Conservation (phyloP, 140 eudicot species). For the Erigeron philadelphicus region DNA sequence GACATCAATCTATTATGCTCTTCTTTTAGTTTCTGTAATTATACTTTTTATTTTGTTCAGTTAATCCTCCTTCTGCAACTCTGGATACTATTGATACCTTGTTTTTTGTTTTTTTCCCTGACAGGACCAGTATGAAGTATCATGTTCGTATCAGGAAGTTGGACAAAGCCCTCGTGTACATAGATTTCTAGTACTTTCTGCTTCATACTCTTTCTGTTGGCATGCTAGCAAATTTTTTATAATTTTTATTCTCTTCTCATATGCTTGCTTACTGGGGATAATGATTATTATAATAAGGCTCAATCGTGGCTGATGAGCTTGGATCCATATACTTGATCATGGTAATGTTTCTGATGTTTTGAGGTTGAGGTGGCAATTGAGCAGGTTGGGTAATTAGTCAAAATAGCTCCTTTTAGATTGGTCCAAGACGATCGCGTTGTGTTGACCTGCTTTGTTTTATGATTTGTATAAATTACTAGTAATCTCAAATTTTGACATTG, state of each 20-base stretch:
- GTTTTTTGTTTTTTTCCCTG: constrained; percentile 14
- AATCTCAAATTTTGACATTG: background rate
- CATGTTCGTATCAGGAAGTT: constrained; percentile 54
- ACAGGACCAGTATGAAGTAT: constrained; percentile 68
- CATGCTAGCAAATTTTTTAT: constrained; percentile 11
- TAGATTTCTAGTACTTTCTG: constrained; percentile 57
- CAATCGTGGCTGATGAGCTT: background rate
- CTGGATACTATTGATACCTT: constrained; percentile 19
- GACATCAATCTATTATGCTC: background rate
- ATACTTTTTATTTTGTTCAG: background rate
- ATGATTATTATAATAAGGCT: background rate
- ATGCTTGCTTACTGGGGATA: constrained; percentile 9
- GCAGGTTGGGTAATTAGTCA: background rate
- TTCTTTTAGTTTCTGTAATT: background rate
- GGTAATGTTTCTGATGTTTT: background rate
- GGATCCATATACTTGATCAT: background rate
- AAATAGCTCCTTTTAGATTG: background rate
- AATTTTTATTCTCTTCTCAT: background rate
- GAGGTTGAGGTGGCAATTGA: background rate
- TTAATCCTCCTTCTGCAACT: constrained; percentile 5
- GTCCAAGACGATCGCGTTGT: background rate
- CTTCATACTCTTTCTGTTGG: constrained; percentile 22
- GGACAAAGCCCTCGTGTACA: constrained; percentile 74
- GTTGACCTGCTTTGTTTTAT: background rate
- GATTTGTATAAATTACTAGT: background rate